A percentile compares a stretch with the other conserved stretches of the same genome.
Evolutionary conservation across 228 moss, liverwort and hornwort genomes (phyloP).

Genomic region (Sphagnum fallax): DNA sequence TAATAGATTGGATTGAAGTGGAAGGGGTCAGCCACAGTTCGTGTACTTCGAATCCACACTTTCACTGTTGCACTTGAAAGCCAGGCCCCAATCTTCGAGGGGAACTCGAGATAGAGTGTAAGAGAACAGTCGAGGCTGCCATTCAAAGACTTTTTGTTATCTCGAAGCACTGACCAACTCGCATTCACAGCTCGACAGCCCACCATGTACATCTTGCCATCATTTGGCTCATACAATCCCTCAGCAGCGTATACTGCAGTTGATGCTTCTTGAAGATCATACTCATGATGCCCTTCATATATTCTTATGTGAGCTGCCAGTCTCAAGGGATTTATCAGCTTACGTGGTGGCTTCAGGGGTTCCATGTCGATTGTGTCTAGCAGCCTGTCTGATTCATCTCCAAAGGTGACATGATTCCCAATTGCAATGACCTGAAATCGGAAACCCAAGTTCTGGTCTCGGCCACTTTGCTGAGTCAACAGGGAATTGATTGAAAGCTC

Average conservation of each 20-base stretch:
- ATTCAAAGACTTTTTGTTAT: slow-evolving; percentile 3
- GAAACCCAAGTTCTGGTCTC: not conserved
- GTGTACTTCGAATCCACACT: slow-evolving; percentile 27
- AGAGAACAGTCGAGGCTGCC: slow-evolving; percentile 46
- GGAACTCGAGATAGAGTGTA: slow-evolving; percentile 29
- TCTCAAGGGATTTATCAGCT: not conserved
- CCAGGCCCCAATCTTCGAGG: slow-evolving; percentile 30
- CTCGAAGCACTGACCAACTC: not conserved
- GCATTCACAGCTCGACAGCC: slow-evolving; percentile 11
- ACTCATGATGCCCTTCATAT: not conserved
- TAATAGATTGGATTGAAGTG: slow-evolving; percentile 23
- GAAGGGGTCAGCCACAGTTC: slow-evolving; percentile 18
- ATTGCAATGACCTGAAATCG: slow-evolving; percentile 3
- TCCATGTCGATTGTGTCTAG: not conserved
- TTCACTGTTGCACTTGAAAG: slow-evolving; percentile 26
- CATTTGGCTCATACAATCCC: slow-evolving; percentile 6
- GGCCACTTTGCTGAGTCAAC: not conserved
- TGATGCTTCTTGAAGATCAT: not conserved
- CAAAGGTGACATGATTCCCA: not conserved
- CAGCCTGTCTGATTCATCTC: too few relatives aligned
- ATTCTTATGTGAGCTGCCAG: slow-evolving; percentile 3
- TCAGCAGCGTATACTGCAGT: not conserved
- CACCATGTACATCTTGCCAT: slow-evolving; percentile 10
- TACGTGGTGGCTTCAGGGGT: not conserved
- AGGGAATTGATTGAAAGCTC: slow-evolving; percentile 2